A percentile compares a stretch with the other conserved stretches of the same genome.
phyloP scores from a whole-genome alignment of 805 yeast genomes.

The Starmerella ratchasimensis region DNA sequence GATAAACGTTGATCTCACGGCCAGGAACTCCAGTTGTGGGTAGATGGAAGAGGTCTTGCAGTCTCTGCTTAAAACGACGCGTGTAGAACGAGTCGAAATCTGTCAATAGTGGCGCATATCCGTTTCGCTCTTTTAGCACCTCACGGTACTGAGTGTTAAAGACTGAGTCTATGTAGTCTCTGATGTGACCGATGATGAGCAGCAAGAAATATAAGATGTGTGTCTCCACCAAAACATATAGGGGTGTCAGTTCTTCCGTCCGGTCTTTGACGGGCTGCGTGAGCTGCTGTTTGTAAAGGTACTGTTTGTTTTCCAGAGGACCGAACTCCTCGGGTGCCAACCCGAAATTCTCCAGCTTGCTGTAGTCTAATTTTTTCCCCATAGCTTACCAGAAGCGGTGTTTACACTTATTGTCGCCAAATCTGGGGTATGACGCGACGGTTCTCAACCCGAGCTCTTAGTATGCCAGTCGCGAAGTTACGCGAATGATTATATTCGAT shows the following conservation, averaged over 20 bases:
- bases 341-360: slow-evolving; percentile 6
- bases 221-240: slow-evolving; percentile 62
- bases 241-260: slow-evolving; percentile 78
- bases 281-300: slow-evolving; percentile 50
- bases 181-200: slow-evolving; percentile 76
- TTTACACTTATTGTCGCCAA: no score
- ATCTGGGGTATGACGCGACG: neutral
- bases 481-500: no score
- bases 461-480: no score
- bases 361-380: no score
- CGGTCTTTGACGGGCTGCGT: slow-evolving; percentile 30
- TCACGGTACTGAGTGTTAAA: slow-evolving; percentile 53
- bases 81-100: slow-evolving; percentile 89
- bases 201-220: slow-evolving; percentile 73
- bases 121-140: slow-evolving; percentile 63
- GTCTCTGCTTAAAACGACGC: slow-evolving; percentile 77
- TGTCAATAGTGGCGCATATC: slow-evolving; percentile 91
- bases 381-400: no score
- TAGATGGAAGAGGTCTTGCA: slow-evolving; percentile 89
- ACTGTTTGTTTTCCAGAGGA: slow-evolving; percentile 45
- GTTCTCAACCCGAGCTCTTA: no score
- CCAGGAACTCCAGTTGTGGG: slow-evolving; percentile 99
- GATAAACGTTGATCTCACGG: slow-evolving; percentile 67
- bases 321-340: slow-evolving; percentile 49
- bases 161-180: slow-evolving; percentile 72